phyloP scores from a whole-genome alignment of 768 basidiomycete species.

The Daedaleopsis nitida region DNA sequence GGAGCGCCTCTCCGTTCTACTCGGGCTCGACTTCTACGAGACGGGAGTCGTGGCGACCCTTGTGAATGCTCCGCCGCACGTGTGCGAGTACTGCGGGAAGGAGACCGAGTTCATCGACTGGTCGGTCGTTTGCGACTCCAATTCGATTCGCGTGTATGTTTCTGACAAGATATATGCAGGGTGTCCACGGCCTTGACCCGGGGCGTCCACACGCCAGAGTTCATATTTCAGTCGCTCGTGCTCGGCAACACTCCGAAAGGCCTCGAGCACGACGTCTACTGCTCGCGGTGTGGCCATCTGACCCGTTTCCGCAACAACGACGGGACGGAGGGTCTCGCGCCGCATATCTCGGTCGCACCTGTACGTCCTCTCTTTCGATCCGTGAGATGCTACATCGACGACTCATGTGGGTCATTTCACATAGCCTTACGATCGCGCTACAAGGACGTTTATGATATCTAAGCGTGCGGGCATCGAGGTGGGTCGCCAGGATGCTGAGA shows the following conservation, averaged over 20 bases:
- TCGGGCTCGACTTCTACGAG: conserved; percentile 11
- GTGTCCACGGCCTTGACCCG: conserved; percentile 18
- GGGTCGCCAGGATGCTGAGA: too few species aligned
- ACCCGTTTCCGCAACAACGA: conserved; percentile 2
- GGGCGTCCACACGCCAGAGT: conserved; percentile 17
- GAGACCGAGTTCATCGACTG: conserved; percentile 22
- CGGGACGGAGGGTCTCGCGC: conserved; percentile 9
- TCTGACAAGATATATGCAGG: conserved; percentile 1
- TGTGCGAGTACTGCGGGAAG: conserved; percentile 15
- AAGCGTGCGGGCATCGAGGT: too few species aligned
- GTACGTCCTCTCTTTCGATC: neutral
- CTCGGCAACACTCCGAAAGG: conserved; percentile 9
- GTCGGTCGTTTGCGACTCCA: neutral
- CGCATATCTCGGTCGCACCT: conserved; percentile 2
- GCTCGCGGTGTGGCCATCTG: conserved; percentile 17
- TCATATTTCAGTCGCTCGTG: conserved; percentile 19
- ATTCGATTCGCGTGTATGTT: neutral
- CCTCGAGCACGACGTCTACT: conserved; percentile 21
- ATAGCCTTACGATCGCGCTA: conserved; percentile 6
- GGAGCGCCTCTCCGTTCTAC: conserved; percentile 5
- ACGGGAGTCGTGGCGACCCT: neutral
- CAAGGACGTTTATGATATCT: neutral
- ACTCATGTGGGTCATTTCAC: neutral
- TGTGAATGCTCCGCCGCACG: conserved; percentile 1
- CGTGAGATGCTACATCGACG: too few species aligned